Evolutionary conservation across 352 stramenopile genomes (phyloP), one percentile per base, ranked within the genome.

Genomic region (Pythium aquatile): DNA sequence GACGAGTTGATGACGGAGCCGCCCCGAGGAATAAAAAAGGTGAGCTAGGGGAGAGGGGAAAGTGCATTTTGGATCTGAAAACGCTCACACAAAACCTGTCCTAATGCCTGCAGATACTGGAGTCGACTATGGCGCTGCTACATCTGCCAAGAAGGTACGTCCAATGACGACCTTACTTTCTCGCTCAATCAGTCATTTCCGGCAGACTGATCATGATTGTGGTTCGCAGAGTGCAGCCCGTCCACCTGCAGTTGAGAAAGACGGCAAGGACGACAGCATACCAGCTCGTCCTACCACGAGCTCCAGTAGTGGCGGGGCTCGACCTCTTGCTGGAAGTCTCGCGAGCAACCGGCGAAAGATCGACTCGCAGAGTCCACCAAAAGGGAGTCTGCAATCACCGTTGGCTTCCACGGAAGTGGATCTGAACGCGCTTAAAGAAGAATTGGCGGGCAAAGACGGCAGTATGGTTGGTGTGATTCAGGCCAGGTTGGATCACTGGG

Each of bases 261-360:
- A 54, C 35, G 47, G 14, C 7, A 35, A 46, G 17, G 52, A 61
- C 1, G 52, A 61, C 32, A 9, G 32, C 4, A 14, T 54, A 3
- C 61, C 61, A 2, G 20, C 61, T 8, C 44, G 55, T 11, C 54
- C 61, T 9, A 26, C 46, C 8, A 62, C 44, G 7, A 56, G 52
- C 33, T 28, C 58, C 20, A 46, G 40, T 48, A 17, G 9, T 20
- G 30, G 56, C 8, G 33, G 42, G 60, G 42, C 0, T 20, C 53
- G 55, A 24, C 66, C 66, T 9, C 49, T 72, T 26, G 30, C 66
- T 5, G 79, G 82, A 5, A 89, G 67, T 51, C 40, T 91, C 17
- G 73, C 78, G 0, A 91, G 78, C 30, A 91, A 91, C 68, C 78
- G 83, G 3, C 86, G 85, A 48, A 76, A 79, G 28, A 69, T 68